Conservation (phyloP, 2,329 filamentous ascomycete genomes). For the Sphaerostilbella broomeana region DNA sequence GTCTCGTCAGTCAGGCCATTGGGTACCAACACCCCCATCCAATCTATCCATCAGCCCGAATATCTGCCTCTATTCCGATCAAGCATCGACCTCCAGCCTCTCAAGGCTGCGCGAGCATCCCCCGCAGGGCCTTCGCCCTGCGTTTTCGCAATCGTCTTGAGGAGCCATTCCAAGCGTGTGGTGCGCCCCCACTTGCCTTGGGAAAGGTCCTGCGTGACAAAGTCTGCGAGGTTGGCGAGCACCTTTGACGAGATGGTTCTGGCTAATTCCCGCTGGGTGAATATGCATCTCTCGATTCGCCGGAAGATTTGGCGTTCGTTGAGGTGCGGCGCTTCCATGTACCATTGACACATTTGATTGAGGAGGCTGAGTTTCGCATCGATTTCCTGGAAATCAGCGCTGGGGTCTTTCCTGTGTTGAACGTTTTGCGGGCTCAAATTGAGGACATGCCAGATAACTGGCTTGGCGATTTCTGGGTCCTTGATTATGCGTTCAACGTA, state of each 20-base stretch:
- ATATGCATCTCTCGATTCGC: constrained; percentile 23
- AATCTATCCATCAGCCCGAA: neutral
- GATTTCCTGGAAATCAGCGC: constrained; percentile 11
- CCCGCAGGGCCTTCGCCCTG: constrained; percentile 18
- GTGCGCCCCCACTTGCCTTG: constrained; percentile 27
- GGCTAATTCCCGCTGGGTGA: constrained; percentile 19
- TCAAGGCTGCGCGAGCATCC: constrained; percentile 14
- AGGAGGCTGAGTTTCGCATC: constrained; percentile 24
- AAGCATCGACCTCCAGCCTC: constrained; percentile 22
- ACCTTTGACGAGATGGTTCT: constrained; percentile 20
- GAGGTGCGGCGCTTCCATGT: constrained; percentile 22
- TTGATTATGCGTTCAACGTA: constrained; percentile 28
- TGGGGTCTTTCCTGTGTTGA: neutral
- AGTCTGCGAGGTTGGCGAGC: constrained; percentile 22
- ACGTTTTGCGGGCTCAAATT: constrained; percentile 12
- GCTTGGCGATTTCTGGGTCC: constrained; percentile 21
- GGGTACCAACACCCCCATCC: too few species aligned
- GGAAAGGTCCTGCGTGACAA: constrained; percentile 29
- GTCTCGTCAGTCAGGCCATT: too few species aligned
- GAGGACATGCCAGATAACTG: constrained; percentile 25
- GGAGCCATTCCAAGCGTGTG: constrained; percentile 25
- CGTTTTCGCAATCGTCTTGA: constrained; percentile 20
- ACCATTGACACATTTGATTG: constrained; percentile 25
- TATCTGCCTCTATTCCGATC: neutral
- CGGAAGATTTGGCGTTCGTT: constrained; percentile 26